phyloP scores from a whole-genome alignment of 2,329 filamentous ascomycete species.

The Periconia sp. region DNA sequence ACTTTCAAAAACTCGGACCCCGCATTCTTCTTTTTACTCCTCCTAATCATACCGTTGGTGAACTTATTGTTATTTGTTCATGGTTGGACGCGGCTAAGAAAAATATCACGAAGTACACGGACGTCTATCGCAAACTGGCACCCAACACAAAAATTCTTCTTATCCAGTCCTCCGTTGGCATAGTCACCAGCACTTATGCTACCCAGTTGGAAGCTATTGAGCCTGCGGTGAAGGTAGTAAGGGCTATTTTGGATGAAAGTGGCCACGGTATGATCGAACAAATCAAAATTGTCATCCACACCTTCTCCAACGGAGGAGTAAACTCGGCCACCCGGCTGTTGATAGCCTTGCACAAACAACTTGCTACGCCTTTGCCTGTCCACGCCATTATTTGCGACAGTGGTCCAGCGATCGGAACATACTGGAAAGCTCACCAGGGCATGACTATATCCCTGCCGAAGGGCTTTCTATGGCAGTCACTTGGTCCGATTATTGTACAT shows the following conservation, averaged over 20 bases:
- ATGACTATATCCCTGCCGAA: slow-evolving; percentile 10
- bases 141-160: slow-evolving; percentile 18
- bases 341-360: not conserved
- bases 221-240: slow-evolving; percentile 12
- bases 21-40: slow-evolving; percentile 10
- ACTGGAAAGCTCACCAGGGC: slow-evolving; percentile 19
- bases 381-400: slow-evolving; percentile 11
- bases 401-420: slow-evolving; percentile 4
- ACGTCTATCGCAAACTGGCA: slow-evolving; percentile 6
- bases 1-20: too few species aligned
- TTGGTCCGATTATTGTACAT: slow-evolving; percentile 3
- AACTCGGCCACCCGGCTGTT: slow-evolving; percentile 11
- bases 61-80: slow-evolving; percentile 18
- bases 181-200: slow-evolving; percentile 7
- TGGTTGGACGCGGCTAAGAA: slow-evolving; percentile 20
- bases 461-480: not conserved
- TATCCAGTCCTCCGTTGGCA: slow-evolving; percentile 10
- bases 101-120: slow-evolving; percentile 22
- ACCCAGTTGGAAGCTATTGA: slow-evolving; percentile 10
- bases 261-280: not conserved
- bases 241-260: slow-evolving; percentile 3
- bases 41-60: not conserved
- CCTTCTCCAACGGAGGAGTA: slow-evolving; percentile 18
- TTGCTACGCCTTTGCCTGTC: slow-evolving; percentile 7
- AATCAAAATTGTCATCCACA: slow-evolving; percentile 12